Base-by-base conservation (phyloP, 2,329 filamentous ascomycete genomes). In the Bipolaris cookei region DNA sequence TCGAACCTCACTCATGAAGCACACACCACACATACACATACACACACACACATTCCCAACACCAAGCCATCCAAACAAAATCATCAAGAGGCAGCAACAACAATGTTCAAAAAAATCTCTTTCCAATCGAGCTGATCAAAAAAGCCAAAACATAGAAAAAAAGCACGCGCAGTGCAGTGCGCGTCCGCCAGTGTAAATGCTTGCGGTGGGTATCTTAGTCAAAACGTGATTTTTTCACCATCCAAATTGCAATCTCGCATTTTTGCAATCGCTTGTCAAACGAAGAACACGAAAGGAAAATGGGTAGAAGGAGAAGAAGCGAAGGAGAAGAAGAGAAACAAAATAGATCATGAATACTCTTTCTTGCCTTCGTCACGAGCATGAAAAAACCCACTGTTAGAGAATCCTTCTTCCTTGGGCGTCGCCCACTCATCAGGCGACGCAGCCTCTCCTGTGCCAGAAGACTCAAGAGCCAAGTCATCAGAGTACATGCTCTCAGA, bases 371-470 rank as follows among this genome's bases (percentile, higher is more conserved):
- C 44, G 4, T 37, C 44, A 16, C 37, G 41, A 13, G 8, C 30
- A 3, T 55, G 45, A 23, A 73, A 70, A 23, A 73, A 73, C 0
- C 65, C 71, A 56, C 64, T 68, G 0, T 51, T 58, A 18, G 54
- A 44, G 20, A 63, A 66, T 10, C 52, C 64, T 58, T 70, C 54
- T 76, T 84, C 62, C 74, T 70, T 74, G 1, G 74, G 74, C 57
- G 74, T 76, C 4, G 69, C 70, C 71, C 71, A 76, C 2, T 64
- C 66, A 20, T 76, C 74, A 2, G 71, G 71, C 48, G 69, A 74
- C 6, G 59, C 55, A 1, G 68, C 39, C 6, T 72, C 67, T 14
- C 72, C 69, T 6, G 38, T 23, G 8, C 11, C 21, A 8, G 38
- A 41, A 8, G 16, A 6, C 11, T 51, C 25, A 0, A 28, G 43